A percentile compares a stretch with the other conserved stretches of the same genome.
phyloP scores from a whole-genome alignment of 2,329 filamentous ascomycete species.

The Paracamarosporium sp. region DNA sequence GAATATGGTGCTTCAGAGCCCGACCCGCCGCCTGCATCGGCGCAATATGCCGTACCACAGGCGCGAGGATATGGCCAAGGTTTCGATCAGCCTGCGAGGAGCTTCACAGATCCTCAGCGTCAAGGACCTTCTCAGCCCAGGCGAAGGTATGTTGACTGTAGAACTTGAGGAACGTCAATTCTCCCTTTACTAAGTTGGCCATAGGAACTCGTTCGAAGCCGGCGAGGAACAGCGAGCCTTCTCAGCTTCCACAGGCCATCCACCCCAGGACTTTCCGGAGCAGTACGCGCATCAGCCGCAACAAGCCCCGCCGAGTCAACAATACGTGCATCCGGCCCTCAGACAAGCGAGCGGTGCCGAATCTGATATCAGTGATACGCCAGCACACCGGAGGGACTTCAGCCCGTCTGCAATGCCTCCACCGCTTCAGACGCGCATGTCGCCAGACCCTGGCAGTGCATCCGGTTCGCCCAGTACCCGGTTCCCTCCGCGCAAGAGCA shows the following conservation, averaged over 20 bases:
- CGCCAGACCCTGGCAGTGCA: slow-evolving; percentile 44
- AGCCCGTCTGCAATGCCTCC: slow-evolving; percentile 60
- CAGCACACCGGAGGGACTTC: slow-evolving; percentile 56
- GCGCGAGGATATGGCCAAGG: slow-evolving; percentile 52
- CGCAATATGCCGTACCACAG: slow-evolving; percentile 40
- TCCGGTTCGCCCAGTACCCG: slow-evolving; percentile 44
- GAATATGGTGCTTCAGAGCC: slow-evolving; percentile 59
- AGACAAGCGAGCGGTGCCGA: slow-evolving; percentile 36
- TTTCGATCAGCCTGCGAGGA: slow-evolving; percentile 36
- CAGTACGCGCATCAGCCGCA: slow-evolving; percentile 19
- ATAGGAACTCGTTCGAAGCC: slow-evolving; percentile 60
- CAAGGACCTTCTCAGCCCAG: slow-evolving; percentile 30
- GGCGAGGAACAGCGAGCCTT: slow-evolving; percentile 62
- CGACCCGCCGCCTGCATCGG: slow-evolving; percentile 49
- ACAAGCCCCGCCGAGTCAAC: slow-evolving; percentile 17
- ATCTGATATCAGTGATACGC: slow-evolving; percentile 39
- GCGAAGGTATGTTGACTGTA: slow-evolving; percentile 23
- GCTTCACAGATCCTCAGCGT: slow-evolving; percentile 51
- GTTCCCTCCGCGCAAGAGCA: slow-evolving; percentile 69
- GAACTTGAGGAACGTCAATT: not conserved
- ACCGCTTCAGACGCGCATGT: slow-evolving; percentile 54
- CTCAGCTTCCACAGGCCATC: slow-evolving; percentile 41
- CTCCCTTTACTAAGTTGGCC: not conserved
- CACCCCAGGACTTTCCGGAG: slow-evolving; percentile 17
- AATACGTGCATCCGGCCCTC: slow-evolving; percentile 11